Conservation (phyloP, 2,329 filamentous ascomycete genomes). For the Nemania diffusa region DNA sequence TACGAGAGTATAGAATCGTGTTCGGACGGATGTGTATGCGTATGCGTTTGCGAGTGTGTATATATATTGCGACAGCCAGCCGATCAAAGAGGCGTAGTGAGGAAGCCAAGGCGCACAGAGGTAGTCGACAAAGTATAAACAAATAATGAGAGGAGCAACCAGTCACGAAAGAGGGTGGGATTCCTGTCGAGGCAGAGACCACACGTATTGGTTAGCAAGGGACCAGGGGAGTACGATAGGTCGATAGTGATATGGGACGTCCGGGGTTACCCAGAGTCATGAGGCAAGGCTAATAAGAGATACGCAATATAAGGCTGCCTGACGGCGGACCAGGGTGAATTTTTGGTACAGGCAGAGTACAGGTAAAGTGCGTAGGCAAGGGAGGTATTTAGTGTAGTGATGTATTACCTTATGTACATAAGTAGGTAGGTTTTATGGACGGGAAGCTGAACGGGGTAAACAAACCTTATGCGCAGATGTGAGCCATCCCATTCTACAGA, state of each 20-base stretch:
- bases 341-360: too few relatives aligned
- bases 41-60: not conserved
- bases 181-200: not conserved
- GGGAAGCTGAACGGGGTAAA: not conserved
- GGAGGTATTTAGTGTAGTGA: not conserved
- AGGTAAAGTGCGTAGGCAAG: not conserved
- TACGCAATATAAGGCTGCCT: constrained; percentile 19
- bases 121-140: not conserved
- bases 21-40: not conserved
- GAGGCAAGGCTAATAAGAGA: not conserved
- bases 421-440: too few relatives aligned
- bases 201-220: not conserved
- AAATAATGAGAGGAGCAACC: not conserved
- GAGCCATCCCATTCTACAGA: constrained; percentile 1
- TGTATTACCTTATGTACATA: not conserved
- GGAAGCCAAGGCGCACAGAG: not conserved
- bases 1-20: not conserved
- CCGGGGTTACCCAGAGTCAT: constrained; percentile 4
- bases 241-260: not conserved
- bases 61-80: not conserved
- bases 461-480: constrained; percentile 16
- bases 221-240: not conserved
- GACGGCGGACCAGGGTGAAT: not conserved
- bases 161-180: not conserved
- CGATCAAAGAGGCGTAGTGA: not conserved